phyloP scores from a whole-genome alignment of 1,139 yeast genomes.

The Lodderomyces theae region DNA sequence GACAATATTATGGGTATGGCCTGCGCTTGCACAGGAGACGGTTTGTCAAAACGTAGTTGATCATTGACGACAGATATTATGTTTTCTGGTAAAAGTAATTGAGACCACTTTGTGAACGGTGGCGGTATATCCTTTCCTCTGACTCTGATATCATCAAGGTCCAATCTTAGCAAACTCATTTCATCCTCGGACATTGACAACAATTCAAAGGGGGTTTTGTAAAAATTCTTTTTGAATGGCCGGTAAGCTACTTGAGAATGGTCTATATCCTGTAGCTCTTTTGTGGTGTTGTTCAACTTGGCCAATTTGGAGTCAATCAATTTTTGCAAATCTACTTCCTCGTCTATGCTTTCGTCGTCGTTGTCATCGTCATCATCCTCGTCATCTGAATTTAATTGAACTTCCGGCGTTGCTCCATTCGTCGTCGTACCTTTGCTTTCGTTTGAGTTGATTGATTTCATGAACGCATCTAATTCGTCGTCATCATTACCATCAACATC shows the following conservation, averaged over 20 bases:
- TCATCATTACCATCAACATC: conserved; percentile 14
- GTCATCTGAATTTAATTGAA: too few relatives aligned
- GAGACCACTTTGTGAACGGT: conserved; percentile 79
- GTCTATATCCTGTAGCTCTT: conserved; percentile 36
- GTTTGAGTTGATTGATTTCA: conserved; percentile 10
- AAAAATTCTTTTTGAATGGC: conserved; percentile 62
- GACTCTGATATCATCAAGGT: conserved; percentile 62
- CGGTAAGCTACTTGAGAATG: conserved; percentile 48
- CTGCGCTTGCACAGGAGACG: conserved; percentile 90
- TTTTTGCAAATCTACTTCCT: conserved; percentile 14
- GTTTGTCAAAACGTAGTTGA: conserved; percentile 52
- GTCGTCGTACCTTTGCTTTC: not conserved
- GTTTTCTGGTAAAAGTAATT: conserved; percentile 68
- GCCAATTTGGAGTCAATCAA: conserved; percentile 26
- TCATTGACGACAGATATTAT: conserved; percentile 52
- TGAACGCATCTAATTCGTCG: conserved; percentile 24
- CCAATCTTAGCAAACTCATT: conserved; percentile 50
- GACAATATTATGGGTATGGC: conserved; percentile 89
- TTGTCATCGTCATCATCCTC: too few relatives aligned
- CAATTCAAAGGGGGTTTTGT: conserved; percentile 61
- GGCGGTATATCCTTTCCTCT: conserved; percentile 55
- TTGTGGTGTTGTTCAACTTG: conserved; percentile 35
- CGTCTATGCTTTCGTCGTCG: conserved; percentile 9
- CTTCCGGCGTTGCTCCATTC: not conserved
- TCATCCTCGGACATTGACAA: conserved; percentile 47